Percentiles rank a stretch among this genome's conserved stretches.
Evolutionary conservation across 441 rosid species (phyloP).

Genomic region (Erysimum cheiri): DNA sequence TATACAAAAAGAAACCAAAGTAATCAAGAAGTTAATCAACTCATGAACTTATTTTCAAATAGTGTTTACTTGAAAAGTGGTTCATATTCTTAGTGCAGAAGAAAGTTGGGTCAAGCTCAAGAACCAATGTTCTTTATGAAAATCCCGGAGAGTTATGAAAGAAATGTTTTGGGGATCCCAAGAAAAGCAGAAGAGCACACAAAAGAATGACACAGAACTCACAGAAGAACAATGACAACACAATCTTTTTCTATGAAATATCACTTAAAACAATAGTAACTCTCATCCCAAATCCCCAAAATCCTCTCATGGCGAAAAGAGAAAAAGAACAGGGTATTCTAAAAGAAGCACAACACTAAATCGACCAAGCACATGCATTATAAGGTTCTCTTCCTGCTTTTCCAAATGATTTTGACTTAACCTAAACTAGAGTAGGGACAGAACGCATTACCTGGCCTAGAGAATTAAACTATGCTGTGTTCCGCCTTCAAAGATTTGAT

Average conservation of each 20-base stretch:
- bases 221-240: slow-evolving; percentile 40
- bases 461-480: background rate
- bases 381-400: slow-evolving; percentile 32
- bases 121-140: slow-evolving; percentile 40
- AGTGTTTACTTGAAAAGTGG: slow-evolving; percentile 14
- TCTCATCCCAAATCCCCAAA: slow-evolving; percentile 43
- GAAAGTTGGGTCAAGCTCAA: slow-evolving; percentile 39
- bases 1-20: slow-evolving; percentile 15
- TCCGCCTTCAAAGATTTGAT: background rate
- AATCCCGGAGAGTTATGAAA: slow-evolving; percentile 33
- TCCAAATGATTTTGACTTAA: slow-evolving; percentile 15
- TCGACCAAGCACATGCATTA: slow-evolving; percentile 42
- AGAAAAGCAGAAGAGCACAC: slow-evolving; percentile 25
- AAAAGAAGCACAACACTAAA: slow-evolving; percentile 40
- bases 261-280: slow-evolving; percentile 31
- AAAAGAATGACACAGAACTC: slow-evolving; percentile 38
- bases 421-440: slow-evolving; percentile 18
- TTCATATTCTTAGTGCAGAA: slow-evolving; percentile 36
- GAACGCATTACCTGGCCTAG: background rate
- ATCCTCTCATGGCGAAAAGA: slow-evolving; percentile 21
- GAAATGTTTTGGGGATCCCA: slow-evolving; percentile 44
- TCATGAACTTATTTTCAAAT: slow-evolving; percentile 30
- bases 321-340: slow-evolving; percentile 6
- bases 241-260: slow-evolving; percentile 37
- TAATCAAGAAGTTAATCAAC: slow-evolving; percentile 38